Base-by-base conservation (phyloP, 2,329 filamentous ascomycete species). In the Cladosporium sp. region DNA sequence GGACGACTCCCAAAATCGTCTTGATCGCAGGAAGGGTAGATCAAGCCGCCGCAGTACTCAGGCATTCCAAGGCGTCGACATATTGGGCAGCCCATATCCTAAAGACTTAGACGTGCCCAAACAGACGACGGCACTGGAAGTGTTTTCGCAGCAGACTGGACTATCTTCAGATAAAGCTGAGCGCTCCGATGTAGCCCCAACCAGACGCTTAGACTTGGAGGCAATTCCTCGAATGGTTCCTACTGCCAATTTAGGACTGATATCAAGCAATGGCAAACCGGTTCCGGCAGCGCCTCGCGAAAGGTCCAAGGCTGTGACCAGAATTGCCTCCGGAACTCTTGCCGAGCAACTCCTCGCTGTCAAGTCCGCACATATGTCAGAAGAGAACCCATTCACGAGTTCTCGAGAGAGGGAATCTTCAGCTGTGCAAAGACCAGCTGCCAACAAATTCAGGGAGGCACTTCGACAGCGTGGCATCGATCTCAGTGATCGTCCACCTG, bases 211-310 rank as follows among this genome's bases (percentile, higher is more conserved):
- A 18, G 21, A 46, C 35, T 28, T 63, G 40, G 14, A 33, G 10
- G 33, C 50, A 46, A 29, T 31, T 7, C 26, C 61, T 26, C 16
- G 14, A 11, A 33, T 56, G 33, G n/a, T 12, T 18, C 50, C 61
- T 46, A 23, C 26, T 5, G 3, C 16, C 4, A n/a, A 23, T 2
- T 5, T 2, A 8, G n/a, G 23, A 16, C 16, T 59, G 16, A 46
- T 80, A 12, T 80, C 78, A 1, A 80, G 79, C 70, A 81, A 81
- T 61, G 77, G 71, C 49, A 83, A 73, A 75, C 79, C 66, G 69
- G 71, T 73, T 70, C 81, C 73, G 76, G 79, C 68, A 72, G 80
- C 77, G 23, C 79, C 79, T 29, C 69, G 71, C 46, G 76, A 75
- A 53, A 75, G 75, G 5, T 80, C 79, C 6, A 76, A 70, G 46